A percentile compares a stretch with the other conserved stretches of the same genome.
These are phyloP conservation scores for Venustampulla echinocandica DNA, from an alignment of 495 filamentous ascomycete genomes.

Conservation along the genomic window DNA sequence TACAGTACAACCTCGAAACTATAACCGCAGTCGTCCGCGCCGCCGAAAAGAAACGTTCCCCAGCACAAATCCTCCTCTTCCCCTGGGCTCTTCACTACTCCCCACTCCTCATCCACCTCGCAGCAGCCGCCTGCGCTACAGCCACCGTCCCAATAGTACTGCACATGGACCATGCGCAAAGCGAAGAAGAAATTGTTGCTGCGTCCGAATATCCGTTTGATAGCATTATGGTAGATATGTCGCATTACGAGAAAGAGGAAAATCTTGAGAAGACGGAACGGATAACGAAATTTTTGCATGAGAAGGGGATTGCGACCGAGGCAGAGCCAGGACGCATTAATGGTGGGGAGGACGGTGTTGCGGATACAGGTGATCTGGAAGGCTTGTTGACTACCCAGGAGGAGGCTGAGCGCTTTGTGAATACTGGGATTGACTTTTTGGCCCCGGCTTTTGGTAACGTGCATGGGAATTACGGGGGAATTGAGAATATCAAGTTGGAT, in stretches of 20 bases:
- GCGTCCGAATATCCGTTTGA: slow-evolving; percentile 51
- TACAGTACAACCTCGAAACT: slow-evolving; percentile 69
- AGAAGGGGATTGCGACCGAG: slow-evolving; percentile 54
- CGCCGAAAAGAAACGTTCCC: slow-evolving; percentile 63
- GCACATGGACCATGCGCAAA: slow-evolving; percentile 71
- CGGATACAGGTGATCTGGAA: slow-evolving; percentile 53
- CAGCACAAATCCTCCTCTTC: slow-evolving; percentile 78
- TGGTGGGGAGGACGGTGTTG: slow-evolving; percentile 60
- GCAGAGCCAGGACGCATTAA: slow-evolving; percentile 61
- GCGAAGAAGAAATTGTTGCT: slow-evolving; percentile 55
- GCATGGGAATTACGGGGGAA: slow-evolving; percentile 54
- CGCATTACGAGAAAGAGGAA: slow-evolving; percentile 57
- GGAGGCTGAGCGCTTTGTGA: slow-evolving; percentile 53
- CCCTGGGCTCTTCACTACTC: slow-evolving; percentile 65
- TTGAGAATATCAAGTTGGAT: slow-evolving; percentile 23
- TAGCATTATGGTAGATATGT: slow-evolving; percentile 59
- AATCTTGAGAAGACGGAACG: slow-evolving; percentile 53
- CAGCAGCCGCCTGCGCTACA: slow-evolving; percentile 50
- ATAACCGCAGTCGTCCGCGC: slow-evolving; percentile 72
- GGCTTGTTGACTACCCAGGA: slow-evolving; percentile 54
- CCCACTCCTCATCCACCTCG: slow-evolving; percentile 50
- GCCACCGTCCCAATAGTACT: slow-evolving; percentile 64
- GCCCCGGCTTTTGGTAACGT: slow-evolving; percentile 67
- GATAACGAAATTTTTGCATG: slow-evolving; percentile 48
- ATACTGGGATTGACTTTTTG: slow-evolving; percentile 57